Evolutionary conservation across 768 basidiomycete species (phyloP).

Genomic region (Panaeolus papilionaceus): DNA sequence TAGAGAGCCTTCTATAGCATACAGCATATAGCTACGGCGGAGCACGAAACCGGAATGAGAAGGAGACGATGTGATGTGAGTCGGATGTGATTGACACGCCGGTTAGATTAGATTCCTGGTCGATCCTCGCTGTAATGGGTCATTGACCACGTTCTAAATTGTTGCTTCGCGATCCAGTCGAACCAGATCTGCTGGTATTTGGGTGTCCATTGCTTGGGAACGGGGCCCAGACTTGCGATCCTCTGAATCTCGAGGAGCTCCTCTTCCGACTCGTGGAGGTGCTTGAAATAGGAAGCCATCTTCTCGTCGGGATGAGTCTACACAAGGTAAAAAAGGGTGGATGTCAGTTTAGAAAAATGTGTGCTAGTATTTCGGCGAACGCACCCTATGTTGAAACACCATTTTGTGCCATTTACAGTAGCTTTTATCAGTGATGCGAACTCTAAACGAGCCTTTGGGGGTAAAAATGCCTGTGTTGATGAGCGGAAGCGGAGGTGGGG

Average conservation of each 20-base stretch:
- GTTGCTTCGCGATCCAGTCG: constrained; percentile 1
- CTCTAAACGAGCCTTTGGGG: neutral
- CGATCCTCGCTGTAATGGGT: constrained; percentile 7
- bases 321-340: too few species aligned
- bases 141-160: constrained; percentile 5
- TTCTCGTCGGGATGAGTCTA: neutral
- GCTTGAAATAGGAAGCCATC: constrained; percentile 4
- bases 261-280: neutral
- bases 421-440: neutral
- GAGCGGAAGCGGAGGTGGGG: neutral
- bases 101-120: neutral
- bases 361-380: too few species aligned
- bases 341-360: too few species aligned
- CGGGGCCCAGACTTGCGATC: neutral
- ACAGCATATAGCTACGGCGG: neutral
- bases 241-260: constrained; percentile 6
- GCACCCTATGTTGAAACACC: constrained; percentile 5
- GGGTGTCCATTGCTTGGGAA: neutral
- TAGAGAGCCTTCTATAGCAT: neutral
- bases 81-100: neutral
- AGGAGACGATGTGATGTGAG: neutral
- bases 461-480: neutral
- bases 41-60: too few species aligned
- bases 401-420: constrained; percentile 9
- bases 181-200: constrained; percentile 7